Conservation (phyloP, 352 stramenopile species). For the Halophytophthora batemanensis region DNA sequence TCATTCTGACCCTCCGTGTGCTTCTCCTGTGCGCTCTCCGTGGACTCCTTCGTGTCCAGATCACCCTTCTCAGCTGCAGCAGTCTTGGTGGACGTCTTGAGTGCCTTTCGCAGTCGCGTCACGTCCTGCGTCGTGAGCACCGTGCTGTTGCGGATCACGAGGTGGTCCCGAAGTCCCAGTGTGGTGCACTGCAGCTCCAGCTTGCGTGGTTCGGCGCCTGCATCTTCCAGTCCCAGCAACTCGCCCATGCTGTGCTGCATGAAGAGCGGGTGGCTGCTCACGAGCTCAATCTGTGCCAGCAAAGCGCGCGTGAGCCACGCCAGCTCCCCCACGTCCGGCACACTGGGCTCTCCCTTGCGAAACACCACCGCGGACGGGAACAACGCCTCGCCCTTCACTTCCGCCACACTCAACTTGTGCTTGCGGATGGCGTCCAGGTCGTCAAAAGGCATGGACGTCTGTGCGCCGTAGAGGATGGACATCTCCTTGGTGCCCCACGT, state of each 20-base stretch:
- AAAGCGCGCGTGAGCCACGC: slow-evolving; percentile 74
- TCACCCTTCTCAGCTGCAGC: slow-evolving; percentile 4
- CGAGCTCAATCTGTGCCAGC: slow-evolving; percentile 55
- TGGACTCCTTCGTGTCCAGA: slow-evolving; percentile 9
- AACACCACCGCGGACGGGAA: slow-evolving; percentile 76
- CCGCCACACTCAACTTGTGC: slow-evolving; percentile 44
- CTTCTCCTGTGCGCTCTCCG: slow-evolving; percentile 9
- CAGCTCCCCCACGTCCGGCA: slow-evolving; percentile 60
- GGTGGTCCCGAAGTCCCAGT: slow-evolving; percentile 54
- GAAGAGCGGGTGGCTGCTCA: slow-evolving; percentile 65
- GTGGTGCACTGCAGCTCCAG: slow-evolving; percentile 57
- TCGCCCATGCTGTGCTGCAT: slow-evolving; percentile 67
- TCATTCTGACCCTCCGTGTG: slow-evolving; percentile 20
- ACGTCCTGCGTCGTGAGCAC: slow-evolving; percentile 79
- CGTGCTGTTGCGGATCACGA: slow-evolving; percentile 77
- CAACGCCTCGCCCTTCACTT: slow-evolving; percentile 37
- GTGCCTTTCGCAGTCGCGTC: slow-evolving; percentile 47
- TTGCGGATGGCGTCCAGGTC: slow-evolving; percentile 73
- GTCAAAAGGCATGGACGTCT: slow-evolving; percentile 77
- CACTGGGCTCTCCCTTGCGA: slow-evolving; percentile 60
- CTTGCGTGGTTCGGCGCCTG: slow-evolving; percentile 39
- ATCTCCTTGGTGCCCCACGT: slow-evolving; percentile 81
- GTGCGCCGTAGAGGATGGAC: slow-evolving; percentile 66
- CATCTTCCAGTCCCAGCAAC: slow-evolving; percentile 55
- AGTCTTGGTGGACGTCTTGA: slow-evolving; percentile 28